Evolutionary conservation across 1,284 basidiomycete genomes (phyloP).

Genomic region (Phellinidium pouzarii): DNA sequence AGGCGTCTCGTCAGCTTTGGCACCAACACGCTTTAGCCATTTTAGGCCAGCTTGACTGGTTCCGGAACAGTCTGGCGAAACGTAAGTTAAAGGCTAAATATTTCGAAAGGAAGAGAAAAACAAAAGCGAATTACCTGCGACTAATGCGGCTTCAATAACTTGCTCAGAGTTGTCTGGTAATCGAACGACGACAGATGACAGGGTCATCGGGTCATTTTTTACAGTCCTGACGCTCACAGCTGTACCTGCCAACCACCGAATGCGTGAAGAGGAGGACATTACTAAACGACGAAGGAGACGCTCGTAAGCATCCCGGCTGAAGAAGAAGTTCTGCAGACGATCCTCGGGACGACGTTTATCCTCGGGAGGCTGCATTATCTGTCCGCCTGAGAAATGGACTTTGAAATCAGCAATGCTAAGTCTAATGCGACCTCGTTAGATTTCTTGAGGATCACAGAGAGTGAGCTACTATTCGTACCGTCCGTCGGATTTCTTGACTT

Average conservation of each 20-base stretch:
- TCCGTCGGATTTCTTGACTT: conserved; percentile 16
- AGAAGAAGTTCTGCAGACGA: conserved; percentile 3
- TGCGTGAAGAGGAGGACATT: conserved; percentile 5
- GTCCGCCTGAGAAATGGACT: conserved; percentile 4
- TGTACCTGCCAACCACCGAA: conserved; percentile 14
- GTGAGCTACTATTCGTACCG: conserved; percentile 4
- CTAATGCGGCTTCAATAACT: conserved; percentile 9
- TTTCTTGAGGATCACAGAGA: background rate
- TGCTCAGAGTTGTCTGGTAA: conserved; percentile 5
- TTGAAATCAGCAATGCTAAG: conserved; percentile 6
- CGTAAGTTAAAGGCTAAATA: background rate
- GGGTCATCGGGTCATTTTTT: background rate
- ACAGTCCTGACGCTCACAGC: conserved; percentile 1
- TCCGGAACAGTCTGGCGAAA: conserved; percentile 17
- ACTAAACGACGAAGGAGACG: conserved; percentile 11
- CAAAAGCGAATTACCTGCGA: conserved; percentile 9
- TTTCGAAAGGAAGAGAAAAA: background rate
- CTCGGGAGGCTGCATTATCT: conserved; percentile 3
- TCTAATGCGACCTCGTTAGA: background rate
- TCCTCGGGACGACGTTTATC: background rate
- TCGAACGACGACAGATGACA: conserved; percentile 10
- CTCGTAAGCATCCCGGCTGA: conserved; percentile 14
- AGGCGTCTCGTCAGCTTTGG: background rate
- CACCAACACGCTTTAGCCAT: conserved; percentile 13
- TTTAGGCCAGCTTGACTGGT: conserved; percentile 18